Base-by-base conservation (phyloP, 805 yeast species). In the Cyberlindnera mycetangii region DNA sequence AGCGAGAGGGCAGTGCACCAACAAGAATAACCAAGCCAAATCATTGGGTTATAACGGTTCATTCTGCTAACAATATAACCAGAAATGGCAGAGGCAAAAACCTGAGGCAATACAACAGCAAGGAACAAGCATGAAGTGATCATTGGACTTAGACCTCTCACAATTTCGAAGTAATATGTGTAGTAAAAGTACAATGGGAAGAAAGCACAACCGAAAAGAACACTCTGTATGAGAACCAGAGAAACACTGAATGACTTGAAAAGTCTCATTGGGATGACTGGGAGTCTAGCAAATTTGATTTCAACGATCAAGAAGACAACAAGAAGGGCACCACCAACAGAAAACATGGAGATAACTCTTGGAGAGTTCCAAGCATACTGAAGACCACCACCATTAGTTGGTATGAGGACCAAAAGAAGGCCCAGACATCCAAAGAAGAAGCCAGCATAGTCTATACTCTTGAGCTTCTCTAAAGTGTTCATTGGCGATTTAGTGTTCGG, bases 351-450 rank as follows among this genome's bases (percentile, higher is more conserved):
- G 11, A 77, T 71, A 14, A 69, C 68, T 17, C 64, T 46, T 3
- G 72, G 60, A 12, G 73, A 74, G 52, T 70, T 53, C 89, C 89
- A 84, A 0, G 66, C 59, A 55, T 71, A 80, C 10, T 74, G 65
- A 8, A 75, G 65, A 3, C 88, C 88, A 28, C 88, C 89, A 15
- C 83, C 81, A 50, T 74, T 71, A 17, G 79, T 58, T 3, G 83
- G 82, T n/a, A 81, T 68, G 65, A 17, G 64, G 4, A 81, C 48
- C 4, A 80, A 58, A 0, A 78, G 74, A 21, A 72, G 66, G 0
- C 76, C 72, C 2, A 76, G 67, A 5, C 81, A 65, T 28, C 77
- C 63, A 12, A 75, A 61, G 22, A 74, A 50, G 34, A 77, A 68
- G 0, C 88, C 88, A 7, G 63, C 51, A 50, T 71, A 75, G 59